phyloP scores from a whole-genome alignment of 164 flowering plant species.

The Macadamia integrifolia region DNA sequence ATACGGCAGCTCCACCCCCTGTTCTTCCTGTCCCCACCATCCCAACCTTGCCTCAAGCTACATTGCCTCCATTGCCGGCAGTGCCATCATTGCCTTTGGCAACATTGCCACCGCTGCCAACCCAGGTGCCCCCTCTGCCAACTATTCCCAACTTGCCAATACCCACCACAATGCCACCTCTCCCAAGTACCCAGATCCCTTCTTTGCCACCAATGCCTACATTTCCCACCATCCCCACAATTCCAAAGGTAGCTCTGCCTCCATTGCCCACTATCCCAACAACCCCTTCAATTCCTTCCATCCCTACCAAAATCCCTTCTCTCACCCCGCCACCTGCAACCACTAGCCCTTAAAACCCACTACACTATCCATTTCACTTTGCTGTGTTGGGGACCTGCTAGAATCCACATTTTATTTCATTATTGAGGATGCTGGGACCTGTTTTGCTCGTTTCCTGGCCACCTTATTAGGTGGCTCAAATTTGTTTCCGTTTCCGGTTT shows the following conservation, averaged over 20 bases:
- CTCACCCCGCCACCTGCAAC: background rate
- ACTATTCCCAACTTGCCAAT: background rate
- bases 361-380: background rate
- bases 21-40: too few relatives aligned
- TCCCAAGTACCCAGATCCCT: conserved; percentile 1
- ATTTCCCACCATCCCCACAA: background rate
- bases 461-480: too few relatives aligned
- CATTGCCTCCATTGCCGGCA: too few relatives aligned
- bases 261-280: conserved; percentile 1
- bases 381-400: background rate
- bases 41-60: too few relatives aligned
- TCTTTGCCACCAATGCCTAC: background rate
- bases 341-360: background rate
- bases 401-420: background rate
- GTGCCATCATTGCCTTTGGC: too few relatives aligned
- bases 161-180: background rate
- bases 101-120: too few relatives aligned
- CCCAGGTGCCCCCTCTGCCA: background rate
- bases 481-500: background rate
- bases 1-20: too few relatives aligned
- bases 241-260: background rate
- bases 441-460: background rate
- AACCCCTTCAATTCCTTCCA: background rate
- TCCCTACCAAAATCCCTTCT: background rate
- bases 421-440: background rate